phyloP scores from a whole-genome alignment of 805 yeast species.

The Millerago galiae region DNA sequence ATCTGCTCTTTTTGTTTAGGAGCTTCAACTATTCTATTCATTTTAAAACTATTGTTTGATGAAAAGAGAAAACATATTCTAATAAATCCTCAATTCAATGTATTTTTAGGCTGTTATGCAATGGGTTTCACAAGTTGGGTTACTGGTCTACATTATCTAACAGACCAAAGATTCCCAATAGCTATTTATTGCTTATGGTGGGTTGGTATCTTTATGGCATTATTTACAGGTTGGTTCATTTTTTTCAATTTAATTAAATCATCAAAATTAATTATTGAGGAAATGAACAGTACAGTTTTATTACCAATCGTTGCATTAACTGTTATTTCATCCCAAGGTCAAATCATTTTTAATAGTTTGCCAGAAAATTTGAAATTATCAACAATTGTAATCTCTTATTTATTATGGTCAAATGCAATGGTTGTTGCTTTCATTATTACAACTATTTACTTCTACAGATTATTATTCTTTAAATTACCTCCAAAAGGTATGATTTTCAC shows the following conservation, averaged over 20 bases:
- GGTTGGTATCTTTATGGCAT: constrained; percentile 49
- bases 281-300: constrained; percentile 51
- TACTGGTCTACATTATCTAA: constrained; percentile 44
- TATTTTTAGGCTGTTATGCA: constrained; percentile 70
- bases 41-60: constrained; percentile 34
- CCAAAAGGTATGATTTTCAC: constrained; percentile 49
- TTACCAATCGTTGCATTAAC: constrained; percentile 78
- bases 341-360: constrained; percentile 39
- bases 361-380: constrained; percentile 42
- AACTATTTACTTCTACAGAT: constrained; percentile 52
- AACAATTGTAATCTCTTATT: constrained; percentile 45
- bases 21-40: constrained; percentile 34
- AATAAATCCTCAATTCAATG: constrained; percentile 40
- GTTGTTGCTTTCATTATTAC: constrained; percentile 50
- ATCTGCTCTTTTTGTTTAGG: constrained; percentile 45
- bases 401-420: constrained; percentile 68
- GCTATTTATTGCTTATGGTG: constrained; percentile 67
- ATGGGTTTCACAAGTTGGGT: constrained; percentile 74
- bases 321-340: constrained; percentile 71
- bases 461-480: constrained; percentile 55
- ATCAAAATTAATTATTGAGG: constrained; percentile 27
- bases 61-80: constrained; percentile 25
- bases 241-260: constrained; percentile 36
- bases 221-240: constrained; percentile 56
- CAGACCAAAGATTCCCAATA: constrained; percentile 30